A percentile compares a stretch with the other conserved stretches of the same genome.
Conservation (phyloP, 352 stramenopile species). For the Pythium rishiriense region DNA sequence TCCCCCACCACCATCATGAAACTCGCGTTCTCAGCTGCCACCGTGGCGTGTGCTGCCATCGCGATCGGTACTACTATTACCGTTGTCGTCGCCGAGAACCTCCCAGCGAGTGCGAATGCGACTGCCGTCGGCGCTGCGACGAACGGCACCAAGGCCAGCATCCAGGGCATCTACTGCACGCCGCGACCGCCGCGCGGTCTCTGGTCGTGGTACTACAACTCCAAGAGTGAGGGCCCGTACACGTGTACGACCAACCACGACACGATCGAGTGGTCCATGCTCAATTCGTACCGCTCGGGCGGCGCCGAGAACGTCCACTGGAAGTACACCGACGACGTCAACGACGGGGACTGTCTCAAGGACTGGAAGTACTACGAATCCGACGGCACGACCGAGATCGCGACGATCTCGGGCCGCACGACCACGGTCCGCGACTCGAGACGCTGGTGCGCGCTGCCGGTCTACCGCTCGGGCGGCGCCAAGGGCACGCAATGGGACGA, state of each 20-base stretch:
- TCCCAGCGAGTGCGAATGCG: not conserved
- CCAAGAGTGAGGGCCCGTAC: not conserved
- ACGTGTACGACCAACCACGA: not conserved
- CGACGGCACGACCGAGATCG: not conserved
- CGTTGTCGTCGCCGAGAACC: not conserved
- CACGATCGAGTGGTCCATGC: slow-evolving; percentile 1
- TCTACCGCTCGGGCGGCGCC: slow-evolving; percentile 12
- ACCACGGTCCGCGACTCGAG: not conserved
- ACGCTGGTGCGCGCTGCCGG: slow-evolving; percentile 11
- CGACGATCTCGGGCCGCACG: slow-evolving; percentile 1
- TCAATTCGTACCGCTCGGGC: not conserved
- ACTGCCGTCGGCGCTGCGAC: not conserved
- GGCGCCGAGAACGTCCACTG: not conserved
- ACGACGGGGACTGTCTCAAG: slow-evolving; percentile 5
- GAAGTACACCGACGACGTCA: slow-evolving; percentile 2
- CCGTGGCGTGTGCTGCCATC: no score
- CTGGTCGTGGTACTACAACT: slow-evolving; percentile 5
- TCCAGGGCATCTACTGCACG: slow-evolving; percentile 1
- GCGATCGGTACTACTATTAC: no score
- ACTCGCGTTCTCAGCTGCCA: no score
- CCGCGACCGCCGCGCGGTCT: not conserved
- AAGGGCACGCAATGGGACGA: slow-evolving; percentile 7
- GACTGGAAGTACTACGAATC: slow-evolving; percentile 3
- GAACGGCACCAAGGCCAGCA: not conserved
- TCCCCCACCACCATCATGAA: no score